Base-by-base conservation (phyloP, 2,329 filamentous ascomycete genomes). In the Ceratocystis cacaofunesta region DNA sequence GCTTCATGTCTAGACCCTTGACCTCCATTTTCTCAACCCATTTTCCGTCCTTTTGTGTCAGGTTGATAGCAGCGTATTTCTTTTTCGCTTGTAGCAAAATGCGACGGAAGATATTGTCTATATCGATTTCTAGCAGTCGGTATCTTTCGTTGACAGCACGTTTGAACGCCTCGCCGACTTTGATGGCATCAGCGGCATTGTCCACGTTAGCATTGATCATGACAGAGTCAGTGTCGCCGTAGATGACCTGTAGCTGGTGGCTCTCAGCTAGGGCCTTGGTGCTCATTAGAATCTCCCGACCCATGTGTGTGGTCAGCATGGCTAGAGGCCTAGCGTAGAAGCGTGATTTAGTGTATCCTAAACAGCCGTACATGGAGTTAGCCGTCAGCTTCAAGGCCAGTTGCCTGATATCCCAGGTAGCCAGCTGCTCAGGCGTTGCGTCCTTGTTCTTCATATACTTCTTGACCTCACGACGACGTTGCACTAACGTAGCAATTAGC, bases 201-300 rank as follows among this genome's bases (percentile, higher is more conserved):
- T 96, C 90, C 65, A 94, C 91, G 72, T 97, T 97, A 69, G 94
- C 95, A 73, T 99, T 99, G 79, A 99, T 97, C 94, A 99, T 99
- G 76, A 99, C 94, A 7, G 94, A 99, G 76, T 99, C 94, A 12
- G 94, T 99, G 76, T 99, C 94, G 78, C 94, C 94, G 71, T 99
- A 99, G 69, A 99, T 97, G 74, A 99, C 94, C 72, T 94, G 89
- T 36, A 99, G 82, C 67, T 91, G 87, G 70, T 89, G 92, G 71
- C 85, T 89, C 76, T 99, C 94, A 8, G 94, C 94, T 68, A 99
- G 83, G 64, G 95, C 92, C 75, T 97, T 99, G 66, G 94, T 99
- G 73, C 90, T 95, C 69, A 89, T 85, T 67, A 99, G 80, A 83
- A 99, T 97, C 78, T 99, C 94, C 78, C 94, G 90, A 66, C 94